These are phyloP conservation scores for Cymbidium sinense DNA, from an alignment of 106 monocot genomes.

Conservation along the genomic window DNA sequence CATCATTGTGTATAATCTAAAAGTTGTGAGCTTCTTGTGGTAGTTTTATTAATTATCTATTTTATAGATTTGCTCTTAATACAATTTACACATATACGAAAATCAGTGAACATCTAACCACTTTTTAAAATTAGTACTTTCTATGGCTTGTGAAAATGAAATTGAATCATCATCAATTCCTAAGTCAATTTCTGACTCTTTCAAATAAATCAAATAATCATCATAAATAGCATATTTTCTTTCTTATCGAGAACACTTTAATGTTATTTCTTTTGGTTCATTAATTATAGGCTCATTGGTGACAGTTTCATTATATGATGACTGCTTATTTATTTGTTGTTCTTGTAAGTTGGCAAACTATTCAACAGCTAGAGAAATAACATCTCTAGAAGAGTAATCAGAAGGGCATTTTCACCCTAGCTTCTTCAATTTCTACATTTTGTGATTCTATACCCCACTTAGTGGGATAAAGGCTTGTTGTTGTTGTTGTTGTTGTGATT, in stretches of 20 bases:
- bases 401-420: not conserved
- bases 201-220: slow-evolving; percentile 21
- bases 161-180: slow-evolving; percentile 14
- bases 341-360: not conserved
- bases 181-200: slow-evolving; percentile 13
- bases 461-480: not conserved
- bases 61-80: slow-evolving; percentile 21
- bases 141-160: slow-evolving; percentile 20
- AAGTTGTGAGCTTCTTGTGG: slow-evolving; percentile 12
- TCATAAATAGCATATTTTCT: slow-evolving; percentile 8
- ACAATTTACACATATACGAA: slow-evolving; percentile 5
- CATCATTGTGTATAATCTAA: not conserved
- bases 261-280: slow-evolving; percentile 8
- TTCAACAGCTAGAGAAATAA: not conserved
- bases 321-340: slow-evolving; percentile 9
- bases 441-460: not conserved
- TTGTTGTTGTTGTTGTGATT: not conserved
- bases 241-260: slow-evolving; percentile 9
- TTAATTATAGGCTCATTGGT: not conserved
- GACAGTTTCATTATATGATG: not conserved
- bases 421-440: slow-evolving; percentile 5
- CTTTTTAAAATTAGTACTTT: slow-evolving; percentile 7
- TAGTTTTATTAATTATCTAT: slow-evolving; percentile 15
- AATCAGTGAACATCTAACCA: slow-evolving; percentile 1
- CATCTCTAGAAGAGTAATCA: not conserved